Evolutionary conservation across 345 rosid genomes (phyloP).

Genomic region (Syzygium grande): DNA sequence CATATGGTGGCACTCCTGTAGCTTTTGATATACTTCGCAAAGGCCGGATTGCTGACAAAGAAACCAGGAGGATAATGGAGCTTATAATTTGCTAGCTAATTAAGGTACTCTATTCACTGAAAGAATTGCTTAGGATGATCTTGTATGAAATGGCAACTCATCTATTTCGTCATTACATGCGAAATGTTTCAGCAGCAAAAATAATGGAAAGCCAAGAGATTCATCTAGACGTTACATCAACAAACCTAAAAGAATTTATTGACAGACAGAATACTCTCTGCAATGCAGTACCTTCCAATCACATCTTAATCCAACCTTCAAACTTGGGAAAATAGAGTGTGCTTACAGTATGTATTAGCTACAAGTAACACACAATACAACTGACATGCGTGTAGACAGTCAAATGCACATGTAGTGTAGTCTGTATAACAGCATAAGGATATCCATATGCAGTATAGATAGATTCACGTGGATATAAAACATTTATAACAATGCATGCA

Average conservation of each 20-base stretch:
- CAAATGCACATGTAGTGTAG: not conserved
- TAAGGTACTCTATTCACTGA: conserved; percentile 26
- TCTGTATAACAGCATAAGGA: not conserved
- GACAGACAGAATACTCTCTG: not conserved
- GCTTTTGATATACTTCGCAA: conserved; percentile 66
- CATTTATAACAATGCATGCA: not conserved
- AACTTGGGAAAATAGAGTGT: not conserved
- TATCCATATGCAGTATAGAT: not conserved
- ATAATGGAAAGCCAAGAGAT: not conserved
- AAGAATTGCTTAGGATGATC: not conserved
- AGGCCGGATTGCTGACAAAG: conserved; percentile 65
- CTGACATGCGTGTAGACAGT: not conserved
- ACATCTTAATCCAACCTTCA: not conserved
- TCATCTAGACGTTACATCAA: not conserved
- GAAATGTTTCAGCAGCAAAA: not conserved
- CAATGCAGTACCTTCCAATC: not conserved
- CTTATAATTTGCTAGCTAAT: conserved; percentile 56
- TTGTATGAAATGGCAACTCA: not conserved
- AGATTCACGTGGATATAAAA: not conserved
- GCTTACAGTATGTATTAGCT: not conserved
- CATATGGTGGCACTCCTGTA: conserved; percentile 58
- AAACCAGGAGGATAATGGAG: conserved; percentile 61
- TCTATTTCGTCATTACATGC: not conserved
- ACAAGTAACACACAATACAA: not conserved
- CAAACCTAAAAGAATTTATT: not conserved